phyloP scores from a whole-genome alignment of 1,139 yeast genomes.

The Saccharomyces hybrid region DNA sequence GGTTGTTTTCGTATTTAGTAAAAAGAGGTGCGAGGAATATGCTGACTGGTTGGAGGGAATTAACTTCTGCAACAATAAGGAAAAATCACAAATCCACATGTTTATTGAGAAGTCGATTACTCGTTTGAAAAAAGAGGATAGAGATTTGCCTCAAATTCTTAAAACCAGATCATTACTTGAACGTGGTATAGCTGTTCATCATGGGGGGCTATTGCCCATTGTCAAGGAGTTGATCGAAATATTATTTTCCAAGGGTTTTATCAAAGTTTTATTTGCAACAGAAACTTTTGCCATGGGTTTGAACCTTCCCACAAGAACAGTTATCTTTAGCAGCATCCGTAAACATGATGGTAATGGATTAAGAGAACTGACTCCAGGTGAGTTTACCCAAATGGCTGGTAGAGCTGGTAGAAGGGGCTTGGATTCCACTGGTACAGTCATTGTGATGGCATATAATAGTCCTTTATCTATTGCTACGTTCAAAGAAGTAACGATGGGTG shows the following conservation, averaged over 20 bases:
- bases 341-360: constrained; percentile 86
- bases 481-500: constrained; percentile 76
- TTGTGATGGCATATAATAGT: constrained; percentile 75
- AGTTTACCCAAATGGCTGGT: constrained; percentile 98
- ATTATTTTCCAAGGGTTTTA: constrained; percentile 73
- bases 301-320: constrained; percentile 94
- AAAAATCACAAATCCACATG: constrained; percentile 86
- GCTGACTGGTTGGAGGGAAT: constrained; percentile 69
- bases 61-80: constrained; percentile 75
- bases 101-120: constrained; percentile 84
- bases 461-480: constrained; percentile 54
- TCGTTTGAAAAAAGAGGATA: constrained; percentile 81
- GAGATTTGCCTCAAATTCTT: constrained; percentile 85
- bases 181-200: constrained; percentile 94
- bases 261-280: constrained; percentile 89
- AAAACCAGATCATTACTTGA: constrained; percentile 74
- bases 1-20: constrained; percentile 87
- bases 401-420: constrained; percentile 97
- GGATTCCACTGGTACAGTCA: constrained; percentile 92
- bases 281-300: constrained; percentile 98
- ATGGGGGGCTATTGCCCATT: constrained; percentile 92
- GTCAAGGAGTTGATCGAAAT: constrained; percentile 94
- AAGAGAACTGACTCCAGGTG: constrained; percentile 84
- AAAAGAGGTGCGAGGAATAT: constrained; percentile 86
- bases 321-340: constrained; percentile 73